These are phyloP conservation scores for Pseudopediastrum boryanum DNA, from an alignment of 139 green algal genomes.

Conservation along the genomic window DNA sequence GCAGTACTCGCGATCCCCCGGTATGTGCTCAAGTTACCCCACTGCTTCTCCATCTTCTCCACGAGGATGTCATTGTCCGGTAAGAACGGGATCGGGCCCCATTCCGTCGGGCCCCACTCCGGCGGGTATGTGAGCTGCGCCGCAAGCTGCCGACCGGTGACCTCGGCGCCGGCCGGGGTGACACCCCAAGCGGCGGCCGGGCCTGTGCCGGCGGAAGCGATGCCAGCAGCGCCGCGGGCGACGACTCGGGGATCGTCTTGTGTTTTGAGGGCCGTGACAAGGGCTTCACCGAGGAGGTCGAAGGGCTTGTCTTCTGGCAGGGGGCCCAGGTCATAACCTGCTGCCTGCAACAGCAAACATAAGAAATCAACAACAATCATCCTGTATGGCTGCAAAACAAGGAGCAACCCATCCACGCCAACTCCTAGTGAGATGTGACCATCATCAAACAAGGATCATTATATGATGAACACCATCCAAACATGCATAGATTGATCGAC, in stretches of 20 bases:
- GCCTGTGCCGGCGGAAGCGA: slow-evolving; percentile 6
- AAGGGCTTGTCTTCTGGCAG: slow-evolving; percentile 17
- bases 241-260: slow-evolving; percentile 77
- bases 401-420: too few relatives aligned
- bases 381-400: too few relatives aligned
- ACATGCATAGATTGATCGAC: too few relatives aligned
- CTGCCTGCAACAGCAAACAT: too few relatives aligned
- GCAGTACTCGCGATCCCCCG: slow-evolving; percentile 43
- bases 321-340: slow-evolving; percentile 86
- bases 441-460: too few relatives aligned
- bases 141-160: slow-evolving; percentile 60
- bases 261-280: slow-evolving; percentile 64
- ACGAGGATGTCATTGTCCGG: slow-evolving; percentile 83
- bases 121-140: slow-evolving; percentile 76
- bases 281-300: slow-evolving; percentile 72
- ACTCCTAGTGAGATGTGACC: too few relatives aligned
- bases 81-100: slow-evolving; percentile 91
- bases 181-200: slow-evolving; percentile 19
- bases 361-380: too few relatives aligned
- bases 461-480: too few relatives aligned
- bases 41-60: slow-evolving; percentile 85
- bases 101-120: slow-evolving; percentile 89
- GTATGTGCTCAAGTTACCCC: slow-evolving; percentile 82
- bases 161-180: slow-evolving; percentile 44
- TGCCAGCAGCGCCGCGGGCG: slow-evolving; percentile 44